These are phyloP conservation scores for Curvularia hawaiiensis DNA, from an alignment of 2,329 filamentous ascomycete species.

Conservation along the genomic window DNA sequence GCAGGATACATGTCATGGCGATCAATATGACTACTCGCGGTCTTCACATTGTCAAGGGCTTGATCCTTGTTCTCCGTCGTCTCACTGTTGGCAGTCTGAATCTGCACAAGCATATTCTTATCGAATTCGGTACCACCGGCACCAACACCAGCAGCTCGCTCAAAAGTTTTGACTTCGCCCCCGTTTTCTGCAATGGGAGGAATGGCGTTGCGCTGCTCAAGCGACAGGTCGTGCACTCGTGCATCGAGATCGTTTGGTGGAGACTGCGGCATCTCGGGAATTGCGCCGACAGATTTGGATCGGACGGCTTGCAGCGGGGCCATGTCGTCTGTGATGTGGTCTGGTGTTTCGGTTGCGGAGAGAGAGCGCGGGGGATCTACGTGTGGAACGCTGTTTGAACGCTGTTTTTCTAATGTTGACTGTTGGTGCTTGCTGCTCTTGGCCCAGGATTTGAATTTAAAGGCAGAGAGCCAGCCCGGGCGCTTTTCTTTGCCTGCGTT, in stretches of 20 bases:
- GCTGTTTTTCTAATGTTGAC: slow-evolving; percentile 16
- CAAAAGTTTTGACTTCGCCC: slow-evolving; percentile 11
- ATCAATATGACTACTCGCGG: slow-evolving; percentile 45
- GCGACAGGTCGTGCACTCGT: slow-evolving; percentile 26
- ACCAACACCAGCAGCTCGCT: slow-evolving; percentile 2
- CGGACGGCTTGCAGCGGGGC: slow-evolving; percentile 35
- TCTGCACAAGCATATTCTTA: slow-evolving; percentile 34
- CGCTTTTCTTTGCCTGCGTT: slow-evolving; percentile 34
- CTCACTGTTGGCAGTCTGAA: slow-evolving; percentile 35
- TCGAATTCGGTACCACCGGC: slow-evolving; percentile 12
- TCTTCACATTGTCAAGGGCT: slow-evolving; percentile 33
- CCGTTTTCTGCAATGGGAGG: slow-evolving; percentile 18
- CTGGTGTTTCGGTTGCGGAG: slow-evolving; percentile 25
- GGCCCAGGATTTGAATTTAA: slow-evolving; percentile 38
- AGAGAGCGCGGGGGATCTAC: slow-evolving; percentile 36
- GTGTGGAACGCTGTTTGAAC: slow-evolving; percentile 30
- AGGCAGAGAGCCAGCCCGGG: slow-evolving; percentile 37
- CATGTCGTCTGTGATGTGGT: slow-evolving; percentile 16
- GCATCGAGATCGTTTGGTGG: slow-evolving; percentile 32
- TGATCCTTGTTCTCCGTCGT: slow-evolving; percentile 29
- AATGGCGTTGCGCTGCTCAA: slow-evolving; percentile 15
- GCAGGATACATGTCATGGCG: slow-evolving; percentile 52
- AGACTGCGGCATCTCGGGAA: slow-evolving; percentile 22
- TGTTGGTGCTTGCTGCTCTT: slow-evolving; percentile 25
- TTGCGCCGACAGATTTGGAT: slow-evolving; percentile 43